These are phyloP conservation scores for Bullera alba DNA, from an alignment of 768 basidiomycete genomes.

Conservation along the genomic window DNA sequence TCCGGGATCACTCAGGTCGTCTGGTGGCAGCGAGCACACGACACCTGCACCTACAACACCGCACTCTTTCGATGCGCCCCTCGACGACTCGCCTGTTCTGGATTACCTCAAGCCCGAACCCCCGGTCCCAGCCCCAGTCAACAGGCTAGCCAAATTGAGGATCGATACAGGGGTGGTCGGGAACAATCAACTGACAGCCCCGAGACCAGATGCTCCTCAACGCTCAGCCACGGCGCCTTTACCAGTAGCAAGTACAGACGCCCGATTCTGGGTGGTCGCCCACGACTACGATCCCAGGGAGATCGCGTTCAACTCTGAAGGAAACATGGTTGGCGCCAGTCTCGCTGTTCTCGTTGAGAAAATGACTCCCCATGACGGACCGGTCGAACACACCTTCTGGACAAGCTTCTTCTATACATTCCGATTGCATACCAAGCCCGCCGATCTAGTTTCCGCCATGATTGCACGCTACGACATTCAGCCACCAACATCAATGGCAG, in stretches of 20 bases:
- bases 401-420: conserved; percentile 94
- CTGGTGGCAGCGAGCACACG: conserved; percentile 1
- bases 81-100: background rate
- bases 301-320: conserved; percentile 83
- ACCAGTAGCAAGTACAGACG: conserved; percentile 17
- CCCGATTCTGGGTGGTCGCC: conserved; percentile 37
- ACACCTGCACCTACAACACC: background rate
- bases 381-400: conserved; percentile 79
- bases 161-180: conserved; percentile 1
- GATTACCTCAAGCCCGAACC: background rate
- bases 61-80: conserved; percentile 2
- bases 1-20: conserved; percentile 6
- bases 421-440: conserved; percentile 75
- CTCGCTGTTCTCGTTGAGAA: conserved; percentile 86
- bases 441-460: conserved; percentile 66
- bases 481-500: conserved; percentile 55
- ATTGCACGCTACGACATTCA: conserved; percentile 73
- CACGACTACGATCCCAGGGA: conserved; percentile 76
- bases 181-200: background rate
- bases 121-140: conserved; percentile 1
- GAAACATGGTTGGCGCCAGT: conserved; percentile 82
- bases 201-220: background rate
- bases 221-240: conserved; percentile 22
- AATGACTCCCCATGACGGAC: conserved; percentile 88
- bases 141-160: background rate